Evolutionary conservation across 176 grass and related monocot species (phyloP).

Genomic region (Aegilops umbellulata): DNA sequence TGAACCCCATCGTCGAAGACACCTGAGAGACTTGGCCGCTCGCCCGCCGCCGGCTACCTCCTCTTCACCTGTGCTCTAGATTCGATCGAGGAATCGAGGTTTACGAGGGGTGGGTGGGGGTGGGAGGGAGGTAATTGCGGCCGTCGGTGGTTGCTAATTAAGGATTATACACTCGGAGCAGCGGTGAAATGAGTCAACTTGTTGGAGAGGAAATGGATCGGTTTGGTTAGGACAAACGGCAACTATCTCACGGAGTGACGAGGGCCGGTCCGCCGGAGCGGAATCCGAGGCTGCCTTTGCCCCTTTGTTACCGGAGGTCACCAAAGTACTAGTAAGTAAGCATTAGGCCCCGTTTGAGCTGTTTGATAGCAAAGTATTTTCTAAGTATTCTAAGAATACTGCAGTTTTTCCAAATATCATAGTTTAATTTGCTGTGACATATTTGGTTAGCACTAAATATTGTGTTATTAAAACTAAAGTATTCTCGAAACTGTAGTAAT

Average conservation of each 20-base stretch:
- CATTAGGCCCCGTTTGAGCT: no score
- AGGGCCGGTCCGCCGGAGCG: neutral
- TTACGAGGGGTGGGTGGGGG: no score
- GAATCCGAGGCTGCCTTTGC: no score
- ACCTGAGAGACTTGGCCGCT: neutral
- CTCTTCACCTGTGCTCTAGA: neutral
- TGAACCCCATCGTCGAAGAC: slow-evolving; percentile 58
- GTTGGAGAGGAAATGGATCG: neutral
- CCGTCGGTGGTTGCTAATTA: slow-evolving; percentile 3
- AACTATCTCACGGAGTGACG: neutral
- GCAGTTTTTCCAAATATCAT: no score
- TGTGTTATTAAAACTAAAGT: no score
- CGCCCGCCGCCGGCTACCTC: neutral
- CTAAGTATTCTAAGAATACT: no score
- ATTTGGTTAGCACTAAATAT: no score
- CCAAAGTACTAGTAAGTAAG: no score
- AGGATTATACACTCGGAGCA: neutral
- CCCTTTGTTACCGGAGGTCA: no score
- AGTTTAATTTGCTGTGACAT: no score
- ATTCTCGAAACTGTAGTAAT: no score
- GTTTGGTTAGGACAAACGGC: neutral
- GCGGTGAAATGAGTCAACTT: neutral
- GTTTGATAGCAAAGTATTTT: no score
- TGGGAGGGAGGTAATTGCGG: neutral
- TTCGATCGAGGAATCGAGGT: neutral